Conservation (phyloP, 345 rosid genomes). For the Ceriops tagal region DNA sequence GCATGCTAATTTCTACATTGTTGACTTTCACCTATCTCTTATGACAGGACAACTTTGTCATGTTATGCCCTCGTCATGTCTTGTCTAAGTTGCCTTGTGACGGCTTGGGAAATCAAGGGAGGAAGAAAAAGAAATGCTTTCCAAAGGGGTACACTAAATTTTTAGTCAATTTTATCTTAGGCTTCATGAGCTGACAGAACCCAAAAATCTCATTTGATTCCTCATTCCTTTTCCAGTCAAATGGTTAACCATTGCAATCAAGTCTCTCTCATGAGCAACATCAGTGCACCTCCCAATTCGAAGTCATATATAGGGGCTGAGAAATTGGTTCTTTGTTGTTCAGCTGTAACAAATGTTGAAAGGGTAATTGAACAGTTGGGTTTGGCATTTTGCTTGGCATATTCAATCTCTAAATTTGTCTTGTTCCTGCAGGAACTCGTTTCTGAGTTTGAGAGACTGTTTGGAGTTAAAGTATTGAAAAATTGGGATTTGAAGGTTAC, state of each 20-base stretch:
- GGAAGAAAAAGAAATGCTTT: conserved; percentile 31
- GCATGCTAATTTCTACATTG: not conserved
- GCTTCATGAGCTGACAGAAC: not conserved
- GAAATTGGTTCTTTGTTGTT: conserved; percentile 73
- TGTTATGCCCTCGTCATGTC: conserved; percentile 72
- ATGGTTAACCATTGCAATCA: conserved; percentile 22
- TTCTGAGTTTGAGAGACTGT: conserved; percentile 48
- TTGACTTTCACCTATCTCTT: conserved; percentile 4
- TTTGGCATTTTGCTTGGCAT: not conserved
- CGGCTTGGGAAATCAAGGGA: conserved; percentile 27
- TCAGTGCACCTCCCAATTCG: conserved; percentile 23
- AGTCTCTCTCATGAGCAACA: conserved; percentile 27
- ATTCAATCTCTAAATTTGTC: not conserved
- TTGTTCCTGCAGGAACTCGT: conserved; percentile 57
- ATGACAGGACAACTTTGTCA: conserved; percentile 75
- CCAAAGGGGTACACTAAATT: conserved; percentile 41
- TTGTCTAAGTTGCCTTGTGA: conserved; percentile 70
- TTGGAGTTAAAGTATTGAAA: conserved; percentile 49
- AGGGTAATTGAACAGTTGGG: conserved; percentile 37
- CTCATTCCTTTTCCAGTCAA: conserved; percentile 37
- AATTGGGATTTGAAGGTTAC: conserved; percentile 72
- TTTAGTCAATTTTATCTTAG: conserved; percentile 11
- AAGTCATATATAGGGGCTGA: conserved; percentile 25
- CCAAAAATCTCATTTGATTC: not conserved
- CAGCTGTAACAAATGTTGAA: conserved; percentile 67